A percentile compares a stretch with the other conserved stretches of the same genome.
Evolutionary conservation across 192 early-diverging fungal species (phyloP).

Genomic region (Chytriomyces sp.): DNA sequence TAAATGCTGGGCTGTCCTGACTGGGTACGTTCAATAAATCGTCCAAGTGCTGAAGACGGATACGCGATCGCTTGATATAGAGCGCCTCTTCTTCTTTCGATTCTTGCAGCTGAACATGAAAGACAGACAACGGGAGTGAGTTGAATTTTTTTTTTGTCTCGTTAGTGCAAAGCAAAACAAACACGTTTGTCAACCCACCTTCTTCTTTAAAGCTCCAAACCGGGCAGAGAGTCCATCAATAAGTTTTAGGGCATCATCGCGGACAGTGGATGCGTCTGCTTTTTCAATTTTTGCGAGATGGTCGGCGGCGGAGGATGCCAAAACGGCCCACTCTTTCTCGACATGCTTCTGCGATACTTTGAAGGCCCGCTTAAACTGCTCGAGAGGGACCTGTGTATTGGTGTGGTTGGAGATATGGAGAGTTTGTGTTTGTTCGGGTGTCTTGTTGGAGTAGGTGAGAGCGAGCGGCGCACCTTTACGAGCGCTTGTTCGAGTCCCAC

Average conservation of each 20-base stretch:
- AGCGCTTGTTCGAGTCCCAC: conserved; percentile 93
- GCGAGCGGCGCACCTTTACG: conserved; percentile 71
- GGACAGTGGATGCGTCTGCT: not conserved
- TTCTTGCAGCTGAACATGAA: conserved; percentile 61
- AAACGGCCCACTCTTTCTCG: conserved; percentile 76
- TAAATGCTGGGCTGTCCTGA: conserved; percentile 70
- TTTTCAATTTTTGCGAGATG: conserved; percentile 20
- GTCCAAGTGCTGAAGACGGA: conserved; percentile 77
- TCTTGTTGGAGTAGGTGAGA: not conserved
- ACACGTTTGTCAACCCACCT: conserved; percentile 52
- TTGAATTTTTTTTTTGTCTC: not conserved
- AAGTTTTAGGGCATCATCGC: conserved; percentile 59
- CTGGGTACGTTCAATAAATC: conserved; percentile 70
- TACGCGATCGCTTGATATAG: conserved; percentile 71
- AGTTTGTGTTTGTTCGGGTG: conserved; percentile 9
- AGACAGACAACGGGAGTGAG: no score
- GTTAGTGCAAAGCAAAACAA: not conserved
- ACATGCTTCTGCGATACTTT: conserved; percentile 77
- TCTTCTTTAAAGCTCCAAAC: conserved; percentile 74
- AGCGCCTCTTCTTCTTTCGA: conserved; percentile 76
- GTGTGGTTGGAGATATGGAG: not conserved
- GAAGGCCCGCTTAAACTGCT: conserved; percentile 80
- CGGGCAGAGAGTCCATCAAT: conserved; percentile 71
- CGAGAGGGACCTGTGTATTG: conserved; percentile 73
- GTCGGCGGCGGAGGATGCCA: conserved; percentile 36